Evolutionary conservation across 176 grass and related monocot genomes (phyloP).

Genomic region (Dactylis glomerata): DNA sequence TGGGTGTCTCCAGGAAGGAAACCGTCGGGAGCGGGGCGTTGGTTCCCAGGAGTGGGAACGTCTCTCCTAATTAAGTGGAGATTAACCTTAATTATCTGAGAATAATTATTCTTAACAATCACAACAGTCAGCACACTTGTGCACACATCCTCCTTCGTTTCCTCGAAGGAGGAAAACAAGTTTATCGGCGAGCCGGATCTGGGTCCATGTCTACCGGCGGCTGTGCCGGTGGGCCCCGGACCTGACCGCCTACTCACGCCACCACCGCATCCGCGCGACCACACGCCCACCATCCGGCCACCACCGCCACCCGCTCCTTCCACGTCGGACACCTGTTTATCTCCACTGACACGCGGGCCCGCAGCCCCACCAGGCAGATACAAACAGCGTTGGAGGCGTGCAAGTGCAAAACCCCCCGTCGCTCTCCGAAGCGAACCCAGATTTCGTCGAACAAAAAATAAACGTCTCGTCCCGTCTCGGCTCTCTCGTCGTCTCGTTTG

Average conservation of each 20-base stretch:
- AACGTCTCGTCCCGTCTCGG: not conserved
- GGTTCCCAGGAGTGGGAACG: no score
- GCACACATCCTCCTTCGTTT: not conserved
- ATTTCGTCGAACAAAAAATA: constrained; percentile 16
- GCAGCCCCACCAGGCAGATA: not conserved
- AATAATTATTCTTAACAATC: no score
- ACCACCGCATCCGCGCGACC: not conserved
- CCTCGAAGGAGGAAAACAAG: not conserved
- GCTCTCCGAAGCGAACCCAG: not conserved
- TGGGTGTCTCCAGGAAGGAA: no score
- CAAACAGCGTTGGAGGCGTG: constrained; percentile 5
- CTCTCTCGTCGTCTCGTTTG: not conserved
- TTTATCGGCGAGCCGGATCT: not conserved
- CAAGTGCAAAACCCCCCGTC: constrained; percentile 11
- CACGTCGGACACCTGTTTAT: not conserved
- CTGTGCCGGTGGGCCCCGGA: not conserved
- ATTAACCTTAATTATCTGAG: no score
- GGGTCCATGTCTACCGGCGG: not conserved
- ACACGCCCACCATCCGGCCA: not conserved
- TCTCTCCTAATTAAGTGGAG: no score
- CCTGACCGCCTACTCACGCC: not conserved
- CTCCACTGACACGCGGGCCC: not conserved
- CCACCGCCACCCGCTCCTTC: not conserved
- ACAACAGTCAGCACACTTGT: no score
- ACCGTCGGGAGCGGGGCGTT: no score